These are phyloP conservation scores for Cladosporium oxysporum DNA, from an alignment of 2,329 filamentous ascomycete species.

Conservation along the genomic window DNA sequence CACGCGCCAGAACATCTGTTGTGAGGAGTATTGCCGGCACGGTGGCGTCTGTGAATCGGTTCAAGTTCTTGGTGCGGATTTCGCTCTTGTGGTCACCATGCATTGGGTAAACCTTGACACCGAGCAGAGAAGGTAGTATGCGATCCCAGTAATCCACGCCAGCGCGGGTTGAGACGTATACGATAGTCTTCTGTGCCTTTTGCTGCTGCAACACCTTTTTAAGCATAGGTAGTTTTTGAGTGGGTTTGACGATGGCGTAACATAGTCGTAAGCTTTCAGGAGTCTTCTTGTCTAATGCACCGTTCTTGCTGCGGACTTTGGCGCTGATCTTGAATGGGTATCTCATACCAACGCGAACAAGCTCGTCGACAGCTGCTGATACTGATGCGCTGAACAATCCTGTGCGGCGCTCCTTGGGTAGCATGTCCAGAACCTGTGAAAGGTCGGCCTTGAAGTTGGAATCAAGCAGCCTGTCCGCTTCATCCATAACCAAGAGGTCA, in stretches of 20 bases:
- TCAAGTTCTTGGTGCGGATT: conserved; percentile 85
- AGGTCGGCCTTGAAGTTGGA: conserved; percentile 91
- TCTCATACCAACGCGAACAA: conserved; percentile 85
- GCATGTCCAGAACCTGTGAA: conserved; percentile 75
- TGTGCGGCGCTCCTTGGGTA: conserved; percentile 91
- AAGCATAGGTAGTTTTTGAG: conserved; percentile 77
- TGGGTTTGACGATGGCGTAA: conserved; percentile 73
- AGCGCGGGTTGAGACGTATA: conserved; percentile 92
- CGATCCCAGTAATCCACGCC: conserved; percentile 93
- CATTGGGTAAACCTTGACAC: conserved; percentile 73
- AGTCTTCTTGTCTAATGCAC: conserved; percentile 79
- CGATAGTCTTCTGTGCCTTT: conserved; percentile 76
- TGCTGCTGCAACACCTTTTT: conserved; percentile 65
- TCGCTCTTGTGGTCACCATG: conserved; percentile 91
- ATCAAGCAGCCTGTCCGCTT: conserved; percentile 89
- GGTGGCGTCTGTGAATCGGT: conserved; percentile 72
- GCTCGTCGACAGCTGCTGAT: conserved; percentile 90
- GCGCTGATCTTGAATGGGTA: conserved; percentile 96
- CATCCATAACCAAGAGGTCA: conserved; percentile 88
- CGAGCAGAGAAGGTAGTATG: conserved; percentile 70
- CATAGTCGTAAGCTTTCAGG: conserved; percentile 92
- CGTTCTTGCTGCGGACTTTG: conserved; percentile 77
- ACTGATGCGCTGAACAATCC: conserved; percentile 94
- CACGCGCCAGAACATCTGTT: conserved; percentile 87
- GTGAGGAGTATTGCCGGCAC: conserved; percentile 82